Evolutionary conservation across 2,329 filamentous ascomycete genomes (phyloP), one percentile per base, ranked within the genome.

Genomic region (Penicillium sp.): DNA sequence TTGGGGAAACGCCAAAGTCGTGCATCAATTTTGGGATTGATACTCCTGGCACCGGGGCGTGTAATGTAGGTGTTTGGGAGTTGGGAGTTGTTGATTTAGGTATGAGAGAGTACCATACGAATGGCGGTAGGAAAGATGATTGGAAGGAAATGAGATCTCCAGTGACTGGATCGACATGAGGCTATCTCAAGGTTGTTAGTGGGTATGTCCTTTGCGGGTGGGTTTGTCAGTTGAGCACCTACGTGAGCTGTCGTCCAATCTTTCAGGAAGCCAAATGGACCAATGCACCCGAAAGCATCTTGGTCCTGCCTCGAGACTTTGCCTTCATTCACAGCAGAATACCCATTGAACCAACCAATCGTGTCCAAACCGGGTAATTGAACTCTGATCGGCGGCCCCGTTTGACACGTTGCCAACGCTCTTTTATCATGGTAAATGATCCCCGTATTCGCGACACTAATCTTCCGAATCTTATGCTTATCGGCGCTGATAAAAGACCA

Each of bases 1-100:
- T 74, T 5, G 77, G 81, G 1, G 88, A 89, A 1, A 89, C 88
- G 15, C 89, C 89, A 74, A 91, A 91, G 72, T 91, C 89, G 70
- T 91, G 89, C 88, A 91, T 91, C 84, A 91, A 89, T 71, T 89
- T 90, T 1, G 88, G 85, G 1, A 85, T 85, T 4, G 80, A 79
- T 28, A 91, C 81, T 0, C 88, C 88, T 0, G 87, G 84, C 0
- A 91, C 81, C 0, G 87, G 79, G 7, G 80, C 76, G 70, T 35
- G 69, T 73, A 47, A 73, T 71, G 1, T 84, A 2, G 22, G 33
- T 9, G 12, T 9, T 9, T 26, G 51, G 1, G 51, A 24, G 4
- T 26, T 37, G 6, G 26, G 26, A 26, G 33, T 26, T 10, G 33
- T 26, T 17, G 51, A 10, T 2, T 38, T 53, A 22, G 33, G 83